phyloP scores from a whole-genome alignment of 768 basidiomycete genomes.

The Boletus coccyginus region DNA sequence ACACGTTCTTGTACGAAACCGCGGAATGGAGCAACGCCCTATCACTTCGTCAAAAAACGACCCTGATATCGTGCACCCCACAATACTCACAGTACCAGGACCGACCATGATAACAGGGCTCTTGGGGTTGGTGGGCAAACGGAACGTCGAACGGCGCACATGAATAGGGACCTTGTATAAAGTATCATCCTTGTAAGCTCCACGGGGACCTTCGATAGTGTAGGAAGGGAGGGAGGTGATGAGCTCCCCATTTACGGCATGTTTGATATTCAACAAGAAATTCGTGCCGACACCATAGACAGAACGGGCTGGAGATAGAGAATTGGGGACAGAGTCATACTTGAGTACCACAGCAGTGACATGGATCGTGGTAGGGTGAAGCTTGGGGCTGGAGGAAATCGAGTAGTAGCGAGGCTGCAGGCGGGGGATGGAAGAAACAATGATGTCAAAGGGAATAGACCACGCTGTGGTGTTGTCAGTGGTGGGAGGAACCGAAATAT shows the following conservation, averaged over 20 bases:
- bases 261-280: conserved; percentile 91
- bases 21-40: conserved; percentile 99
- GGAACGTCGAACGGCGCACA: conserved; percentile 94
- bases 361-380: conserved; percentile 86
- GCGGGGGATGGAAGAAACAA: conserved; percentile 90
- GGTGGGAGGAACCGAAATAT: conserved; percentile 53
- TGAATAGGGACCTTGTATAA: conserved; percentile 89
- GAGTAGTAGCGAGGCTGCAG: conserved; percentile 98
- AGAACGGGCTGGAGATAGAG: conserved; percentile 56
- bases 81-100: conserved; percentile 83
- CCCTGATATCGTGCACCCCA: background rate
- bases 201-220: conserved; percentile 87
- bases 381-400: conserved; percentile 95
- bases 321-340: conserved; percentile 66
- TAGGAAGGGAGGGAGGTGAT: conserved; percentile 64
- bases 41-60: conserved; percentile 10
- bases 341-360: conserved; percentile 95
- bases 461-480: conserved; percentile 79
- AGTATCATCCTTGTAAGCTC: conserved; percentile 68
- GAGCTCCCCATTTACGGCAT: conserved; percentile 60
- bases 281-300: conserved; percentile 93
- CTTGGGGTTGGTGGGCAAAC: conserved; percentile 96
- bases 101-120: conserved; percentile 99
- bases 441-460: conserved; percentile 94
- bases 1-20: conserved; percentile 98